Base-by-base conservation (phyloP, 805 yeast genomes). In the Wickerhamiella spandovensis region DNA sequence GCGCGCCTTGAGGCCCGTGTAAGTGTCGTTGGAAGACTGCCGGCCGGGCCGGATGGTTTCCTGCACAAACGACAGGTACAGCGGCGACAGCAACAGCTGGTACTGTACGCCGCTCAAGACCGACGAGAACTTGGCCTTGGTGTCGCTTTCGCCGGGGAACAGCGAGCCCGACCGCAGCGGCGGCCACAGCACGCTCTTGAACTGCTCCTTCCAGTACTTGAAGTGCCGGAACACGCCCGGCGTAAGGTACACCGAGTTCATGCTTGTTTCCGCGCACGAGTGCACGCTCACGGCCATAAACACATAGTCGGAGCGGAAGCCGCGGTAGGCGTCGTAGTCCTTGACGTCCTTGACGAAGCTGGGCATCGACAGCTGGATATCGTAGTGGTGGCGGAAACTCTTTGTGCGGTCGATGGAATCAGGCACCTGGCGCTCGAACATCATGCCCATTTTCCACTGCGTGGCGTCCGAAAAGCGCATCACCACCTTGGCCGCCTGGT, bases 121-220 rank as follows among this genome's bases (percentile, higher is more conserved):
- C 1, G 58, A 49, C 0, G 94, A 84, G 59, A 89, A 83, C 63
- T 86, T 88, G 2, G 64, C 60, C 49, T 61, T 63, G 49, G 72
- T 72, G 8, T 44, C 30, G 5, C 66, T 61, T 21, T 76, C 48
- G 1, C 60, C 62, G 15, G 65, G 66, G 68, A 86, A 90, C 22
- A 92, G 61, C 1, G 67, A 64, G 0, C 97, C 97, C 44, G 76
- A 72, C 48, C 94, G 74, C 15, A 87, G 75, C 0, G 97, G 95
- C 20, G 89, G 69, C 48, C 87, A 78, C 56, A 83, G 72, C 50
- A 82, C 80, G 23, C 90, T 82, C n/a, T 82, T 75, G 64, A 90
- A 90, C 56, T 84, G 74, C 32, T 67, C 66, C 95, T 96, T 89
- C 97, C 97, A 92, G 4, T 65, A 61, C 59, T 78, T 79, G 67